Base-by-base conservation (phyloP, 1,139 yeast genomes). In the Kurtzmaniella natalensis region DNA sequence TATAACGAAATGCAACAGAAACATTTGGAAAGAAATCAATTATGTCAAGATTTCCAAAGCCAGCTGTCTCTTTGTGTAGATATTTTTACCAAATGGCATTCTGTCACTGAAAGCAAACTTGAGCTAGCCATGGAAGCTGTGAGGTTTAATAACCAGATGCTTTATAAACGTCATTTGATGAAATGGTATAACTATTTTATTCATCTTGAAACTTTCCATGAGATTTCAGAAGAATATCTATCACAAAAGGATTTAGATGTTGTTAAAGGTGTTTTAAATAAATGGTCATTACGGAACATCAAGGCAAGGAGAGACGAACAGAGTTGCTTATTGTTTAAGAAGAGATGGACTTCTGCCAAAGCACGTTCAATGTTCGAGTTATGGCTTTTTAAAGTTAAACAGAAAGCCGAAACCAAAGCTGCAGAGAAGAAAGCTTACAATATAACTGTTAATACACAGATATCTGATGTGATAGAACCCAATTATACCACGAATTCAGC, bases 281-380 rank as follows among this genome's bases (percentile, higher is more conserved):
- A 44, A 10, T 68, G 74, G 74, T 55, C 64, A 1, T 60, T 65
- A 62, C 59, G 55, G 32, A 55, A 56, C 34, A 57, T 62, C 32
- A 64, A 61, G 41, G 47, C 47, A 18, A 50, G 51, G 13, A 46
- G 70, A 30, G 61, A 64, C 39, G 55, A 60, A 30, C 70, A 64
- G 34, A 57, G 63, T 21, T 63, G 64, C 43, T 63, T 59, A 10
- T 45, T 60, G 31, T 66, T 67, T 37, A 43, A 51, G 7, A 52
- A 51, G 18, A 54, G 64, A 36, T 63, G 68, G 67, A 56, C 62
- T 29, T 37, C 44, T 5, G 47, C 56, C 7, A 50, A 56, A 30
- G 31, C 52, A 28, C 53, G 53, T 31, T 48, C 64, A 0, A 52
- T 66, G 8, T 59, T 67, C 35, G 69, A 65, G 21, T 46, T 68